Evolutionary conservation across 2,329 filamentous ascomycete genomes (phyloP), one percentile per base, ranked within the genome.

Genomic region (Claviceps pazoutovae): DNA sequence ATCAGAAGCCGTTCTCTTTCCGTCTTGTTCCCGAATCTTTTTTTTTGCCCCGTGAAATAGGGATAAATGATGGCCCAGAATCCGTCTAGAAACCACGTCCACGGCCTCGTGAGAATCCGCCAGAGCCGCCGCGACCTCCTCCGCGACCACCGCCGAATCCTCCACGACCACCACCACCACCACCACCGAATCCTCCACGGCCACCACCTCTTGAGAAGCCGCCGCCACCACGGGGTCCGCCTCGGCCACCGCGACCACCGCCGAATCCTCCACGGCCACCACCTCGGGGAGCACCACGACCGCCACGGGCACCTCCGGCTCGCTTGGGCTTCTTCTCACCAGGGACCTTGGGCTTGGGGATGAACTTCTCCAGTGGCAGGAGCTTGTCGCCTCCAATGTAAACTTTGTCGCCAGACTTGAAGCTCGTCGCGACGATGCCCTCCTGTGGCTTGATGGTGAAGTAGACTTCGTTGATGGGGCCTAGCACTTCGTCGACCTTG

Each of bases 391-490:
- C 80, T 61, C 84, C 87, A 65, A 97, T 95, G 76, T 83, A 98
- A 73, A 98, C 94, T 74, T 94, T 95, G 77, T 97, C 93, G 66
- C 93, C 93, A 56, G 83, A 73, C 76, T 96, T 95, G 83, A 97
- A 98, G 42, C 86, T 93, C 54, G 83, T 81, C 56, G 93, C 89
- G 70, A 95, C 86, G 68, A 98, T 97, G 62, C 93, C 93, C 68
- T 97, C 91, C 67, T 88, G 83, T 51, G 91, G 90, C 75, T 97
- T 97, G 71, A 98, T 86, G 63, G 91, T 97, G 78, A 98, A 98
- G 76, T 86, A 95, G 63, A 97, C 88, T 71, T 96, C 86, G 78
- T 95, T 97, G 71, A 98, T 87, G 57, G 93, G 91, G 53, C 93
- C 93, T 60, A 98, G 84, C 60, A 98, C 86, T 74, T 98, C 93